phyloP scores from a whole-genome alignment of 2,329 filamentous ascomycete species.

The Cercospora sp. region DNA sequence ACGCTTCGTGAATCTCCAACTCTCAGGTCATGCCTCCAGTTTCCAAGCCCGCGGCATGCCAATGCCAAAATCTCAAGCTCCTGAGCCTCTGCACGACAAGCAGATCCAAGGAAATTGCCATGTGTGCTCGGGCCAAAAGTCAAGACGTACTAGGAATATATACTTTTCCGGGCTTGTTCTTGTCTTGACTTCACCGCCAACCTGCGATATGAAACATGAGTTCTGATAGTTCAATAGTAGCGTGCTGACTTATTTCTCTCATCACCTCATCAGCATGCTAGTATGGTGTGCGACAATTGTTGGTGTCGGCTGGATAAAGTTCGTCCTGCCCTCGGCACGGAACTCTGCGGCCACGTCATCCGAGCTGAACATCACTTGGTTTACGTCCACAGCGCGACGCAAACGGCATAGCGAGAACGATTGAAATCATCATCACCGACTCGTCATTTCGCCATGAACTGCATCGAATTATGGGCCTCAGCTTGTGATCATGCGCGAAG shows the following conservation, averaged over 20 bases:
- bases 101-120: slow-evolving; percentile 8
- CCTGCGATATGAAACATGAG: background rate
- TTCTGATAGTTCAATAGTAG: background rate
- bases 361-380: background rate
- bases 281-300: background rate
- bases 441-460: no score
- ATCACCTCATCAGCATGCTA: background rate
- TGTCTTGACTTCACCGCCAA: slow-evolving; percentile 8
- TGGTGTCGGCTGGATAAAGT: background rate
- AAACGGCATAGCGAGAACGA: no score
- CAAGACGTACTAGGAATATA: background rate
- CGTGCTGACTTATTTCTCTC: background rate
- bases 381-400: background rate
- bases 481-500: background rate
- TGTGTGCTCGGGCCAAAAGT: slow-evolving; percentile 1
- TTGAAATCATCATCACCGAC: no score
- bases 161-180: slow-evolving; percentile 1
- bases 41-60: background rate
- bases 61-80: background rate
- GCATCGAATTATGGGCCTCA: background rate
- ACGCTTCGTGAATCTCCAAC: background rate
- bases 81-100: background rate
- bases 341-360: background rate
- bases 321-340: background rate
- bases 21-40: background rate